These are phyloP conservation scores for Hansenula lynferdii DNA, from an alignment of 1,139 yeast genomes.

Conservation along the genomic window DNA sequence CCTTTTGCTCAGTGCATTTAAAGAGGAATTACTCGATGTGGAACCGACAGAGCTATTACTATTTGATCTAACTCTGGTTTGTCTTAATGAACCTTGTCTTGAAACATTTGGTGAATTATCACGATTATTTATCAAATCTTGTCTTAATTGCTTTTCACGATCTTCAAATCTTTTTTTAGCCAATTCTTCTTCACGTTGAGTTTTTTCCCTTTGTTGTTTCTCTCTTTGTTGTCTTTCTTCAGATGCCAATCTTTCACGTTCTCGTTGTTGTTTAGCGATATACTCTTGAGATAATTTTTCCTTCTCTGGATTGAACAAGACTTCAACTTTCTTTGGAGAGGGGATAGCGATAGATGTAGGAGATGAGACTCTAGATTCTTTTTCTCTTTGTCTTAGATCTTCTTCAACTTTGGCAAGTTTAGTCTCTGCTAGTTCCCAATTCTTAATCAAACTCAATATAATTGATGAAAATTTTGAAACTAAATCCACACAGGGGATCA, in stretches of 20 bases:
- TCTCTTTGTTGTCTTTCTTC: conserved; percentile 23
- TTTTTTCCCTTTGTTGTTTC: conserved; percentile 11
- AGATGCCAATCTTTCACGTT: conserved; percentile 20
- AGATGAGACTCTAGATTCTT: background rate
- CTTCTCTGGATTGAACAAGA: conserved; percentile 24
- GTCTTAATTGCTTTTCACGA: conserved; percentile 23
- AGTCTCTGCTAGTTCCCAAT: conserved; percentile 23
- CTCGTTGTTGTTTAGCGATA: conserved; percentile 24
- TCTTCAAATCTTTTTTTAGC: conserved; percentile 21
- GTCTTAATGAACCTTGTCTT: background rate
- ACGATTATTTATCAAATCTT: conserved; percentile 15
- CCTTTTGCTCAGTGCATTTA: conserved; percentile 5
- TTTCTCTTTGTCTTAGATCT: conserved; percentile 18
- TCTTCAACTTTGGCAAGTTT: conserved; percentile 12
- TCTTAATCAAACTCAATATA: conserved; percentile 21
- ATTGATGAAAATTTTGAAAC: conserved; percentile 19
- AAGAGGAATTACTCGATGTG: conserved; percentile 12
- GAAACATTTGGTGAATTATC: conserved; percentile 16
- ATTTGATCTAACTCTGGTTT: conserved; percentile 15
- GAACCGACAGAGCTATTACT: conserved; percentile 12
- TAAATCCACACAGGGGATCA: conserved; percentile 21
- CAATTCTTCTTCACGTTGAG: conserved; percentile 17
- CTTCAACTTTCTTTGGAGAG: conserved; percentile 16
- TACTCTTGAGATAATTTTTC: conserved; percentile 23
- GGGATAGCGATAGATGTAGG: conserved; percentile 1